Conservation (phyloP, 1,139 yeast genomes). For the Ogataea hybrid region DNA sequence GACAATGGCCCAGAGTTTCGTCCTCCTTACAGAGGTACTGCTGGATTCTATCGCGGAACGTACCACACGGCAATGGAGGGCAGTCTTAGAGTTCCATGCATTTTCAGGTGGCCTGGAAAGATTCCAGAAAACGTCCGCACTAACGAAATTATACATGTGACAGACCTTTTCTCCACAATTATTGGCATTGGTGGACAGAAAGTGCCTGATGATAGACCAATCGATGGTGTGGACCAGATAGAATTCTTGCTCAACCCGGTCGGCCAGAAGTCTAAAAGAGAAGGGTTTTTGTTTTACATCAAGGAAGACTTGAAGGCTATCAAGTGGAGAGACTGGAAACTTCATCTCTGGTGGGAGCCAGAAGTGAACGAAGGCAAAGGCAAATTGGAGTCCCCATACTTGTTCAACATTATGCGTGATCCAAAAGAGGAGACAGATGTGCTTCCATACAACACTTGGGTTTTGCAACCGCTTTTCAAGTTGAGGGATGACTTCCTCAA, state of each 20-base stretch:
- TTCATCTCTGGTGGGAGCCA: neutral
- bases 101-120: neutral
- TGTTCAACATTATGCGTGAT: neutral
- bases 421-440: neutral
- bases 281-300: neutral
- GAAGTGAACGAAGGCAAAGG: neutral
- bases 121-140: neutral
- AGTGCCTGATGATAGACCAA: neutral
- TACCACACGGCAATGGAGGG: neutral
- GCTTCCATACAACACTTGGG: neutral
- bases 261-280: neutral
- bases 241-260: neutral
- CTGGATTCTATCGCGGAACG: neutral
- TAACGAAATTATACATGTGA: neutral
- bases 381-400: neutral
- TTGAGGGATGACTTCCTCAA: neutral
- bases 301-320: neutral
- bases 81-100: neutral
- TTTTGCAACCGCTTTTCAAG: neutral
- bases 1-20: neutral
- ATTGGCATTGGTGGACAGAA: neutral
- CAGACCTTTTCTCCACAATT: neutral
- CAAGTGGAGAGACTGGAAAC: neutral
- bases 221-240: neutral
- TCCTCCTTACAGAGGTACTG: neutral